phyloP scores from a whole-genome alignment of 139 green algal genomes.

The Chlamydomonas asymmetrica region DNA sequence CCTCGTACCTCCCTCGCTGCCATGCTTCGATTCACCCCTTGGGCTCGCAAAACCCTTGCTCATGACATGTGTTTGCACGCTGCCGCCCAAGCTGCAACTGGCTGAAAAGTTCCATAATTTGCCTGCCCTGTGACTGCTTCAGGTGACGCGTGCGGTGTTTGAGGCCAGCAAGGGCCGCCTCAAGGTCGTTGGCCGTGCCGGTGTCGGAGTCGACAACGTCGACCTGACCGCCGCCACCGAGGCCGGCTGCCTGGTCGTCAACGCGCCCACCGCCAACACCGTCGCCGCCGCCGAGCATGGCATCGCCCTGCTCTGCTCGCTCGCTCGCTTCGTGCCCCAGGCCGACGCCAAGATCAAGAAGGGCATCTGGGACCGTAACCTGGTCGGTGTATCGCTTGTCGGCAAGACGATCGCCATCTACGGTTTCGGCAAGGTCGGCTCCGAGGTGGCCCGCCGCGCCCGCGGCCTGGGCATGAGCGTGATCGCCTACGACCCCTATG shows the following conservation, averaged over 20 bases:
- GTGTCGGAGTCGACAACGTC: conserved; percentile 96
- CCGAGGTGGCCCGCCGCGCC: conserved; percentile 86
- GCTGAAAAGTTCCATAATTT: not conserved
- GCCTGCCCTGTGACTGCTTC: not conserved
- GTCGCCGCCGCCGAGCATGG: conserved; percentile 95
- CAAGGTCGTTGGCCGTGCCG: conserved; percentile 93
- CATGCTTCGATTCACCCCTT: too few species aligned
- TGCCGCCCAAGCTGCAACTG: not conserved
- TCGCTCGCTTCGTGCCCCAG: conserved; percentile 85
- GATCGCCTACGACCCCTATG: conserved; percentile 93
- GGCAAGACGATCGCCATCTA: conserved; percentile 94
- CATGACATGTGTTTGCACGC: not conserved
- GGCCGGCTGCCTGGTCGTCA: conserved; percentile 94
- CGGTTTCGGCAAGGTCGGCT: conserved; percentile 96
- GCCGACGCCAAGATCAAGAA: conserved; percentile 90
- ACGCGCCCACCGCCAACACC: conserved; percentile 97
- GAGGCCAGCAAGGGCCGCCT: conserved; percentile 89
- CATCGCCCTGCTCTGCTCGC: conserved; percentile 90
- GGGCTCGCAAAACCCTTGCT: too few species aligned
- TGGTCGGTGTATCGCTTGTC: conserved; percentile 84
- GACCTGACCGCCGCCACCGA: conserved; percentile 92
- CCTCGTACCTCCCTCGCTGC: too few species aligned
- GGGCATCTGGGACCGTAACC: conserved; percentile 87
- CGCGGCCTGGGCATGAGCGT: conserved; percentile 88
- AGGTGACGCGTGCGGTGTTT: conserved; percentile 90